Percentiles rank a stretch among this genome's conserved stretches.
These are phyloP conservation scores for Leccinum fallax DNA, from an alignment of 1,284 basidiomycete genomes.

Conservation along the genomic window DNA sequence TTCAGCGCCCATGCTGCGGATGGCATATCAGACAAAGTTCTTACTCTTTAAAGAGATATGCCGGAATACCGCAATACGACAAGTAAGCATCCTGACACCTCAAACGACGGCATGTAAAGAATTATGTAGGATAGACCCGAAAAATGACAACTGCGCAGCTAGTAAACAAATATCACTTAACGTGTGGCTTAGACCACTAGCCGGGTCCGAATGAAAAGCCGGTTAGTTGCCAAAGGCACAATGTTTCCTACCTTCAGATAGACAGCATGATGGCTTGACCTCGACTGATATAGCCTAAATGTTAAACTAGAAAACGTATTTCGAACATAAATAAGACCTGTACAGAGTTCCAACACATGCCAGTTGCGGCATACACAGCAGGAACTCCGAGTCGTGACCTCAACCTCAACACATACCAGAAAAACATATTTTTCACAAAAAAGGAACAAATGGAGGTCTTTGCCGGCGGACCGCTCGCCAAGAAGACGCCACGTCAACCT, in stretches of 20 bases:
- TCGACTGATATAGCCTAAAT: no score
- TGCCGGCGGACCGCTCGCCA: slow-evolving; percentile 22
- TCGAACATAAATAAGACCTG: no score
- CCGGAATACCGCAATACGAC: not conserved
- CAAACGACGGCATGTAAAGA: not conserved
- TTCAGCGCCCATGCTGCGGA: not conserved
- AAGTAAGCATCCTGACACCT: not conserved
- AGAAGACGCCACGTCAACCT: slow-evolving; percentile 21
- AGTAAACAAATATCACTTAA: not conserved
- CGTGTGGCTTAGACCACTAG: not conserved
- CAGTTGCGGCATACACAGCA: no score
- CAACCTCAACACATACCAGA: no score
- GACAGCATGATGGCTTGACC: no score
- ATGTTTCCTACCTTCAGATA: no score
- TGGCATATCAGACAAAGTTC: not conserved
- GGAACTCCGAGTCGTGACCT: no score
- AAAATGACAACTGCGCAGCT: not conserved
- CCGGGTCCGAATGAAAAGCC: no score
- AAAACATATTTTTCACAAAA: not conserved
- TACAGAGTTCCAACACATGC: no score
- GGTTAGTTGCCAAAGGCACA: no score
- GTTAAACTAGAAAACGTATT: no score
- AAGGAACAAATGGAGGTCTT: slow-evolving; percentile 10
- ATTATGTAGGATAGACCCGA: not conserved
- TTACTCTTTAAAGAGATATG: not conserved